These are phyloP conservation scores for Melampsora americana DNA, from an alignment of 1,284 basidiomycete genomes.

Conservation along the genomic window DNA sequence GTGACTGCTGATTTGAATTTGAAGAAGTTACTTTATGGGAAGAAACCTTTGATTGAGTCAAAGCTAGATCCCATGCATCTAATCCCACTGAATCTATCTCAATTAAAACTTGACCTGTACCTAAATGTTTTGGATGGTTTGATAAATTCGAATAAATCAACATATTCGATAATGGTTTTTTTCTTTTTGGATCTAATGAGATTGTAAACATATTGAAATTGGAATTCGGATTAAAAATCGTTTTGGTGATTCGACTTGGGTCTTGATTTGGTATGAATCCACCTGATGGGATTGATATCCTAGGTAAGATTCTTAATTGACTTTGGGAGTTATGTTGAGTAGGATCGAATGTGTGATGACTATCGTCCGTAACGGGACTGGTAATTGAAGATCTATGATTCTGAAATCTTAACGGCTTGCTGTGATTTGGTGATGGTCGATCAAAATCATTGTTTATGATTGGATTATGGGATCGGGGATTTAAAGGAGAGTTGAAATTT, in stretches of 20 bases:
- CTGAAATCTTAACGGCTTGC: no score
- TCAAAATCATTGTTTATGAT: no score
- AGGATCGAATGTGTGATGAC: no score
- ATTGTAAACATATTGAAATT: background rate
- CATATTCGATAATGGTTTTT: background rate
- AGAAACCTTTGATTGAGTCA: slow-evolving; percentile 9
- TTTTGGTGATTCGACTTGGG: background rate
- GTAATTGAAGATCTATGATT: no score
- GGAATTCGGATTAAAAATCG: background rate
- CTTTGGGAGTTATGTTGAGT: no score
- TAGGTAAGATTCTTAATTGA: background rate
- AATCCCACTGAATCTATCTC: slow-evolving; percentile 23
- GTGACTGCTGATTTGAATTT: background rate
- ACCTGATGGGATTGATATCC: background rate
- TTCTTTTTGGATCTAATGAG: background rate
- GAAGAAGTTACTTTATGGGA: background rate
- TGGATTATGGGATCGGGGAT: no score
- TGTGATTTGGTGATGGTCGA: no score
- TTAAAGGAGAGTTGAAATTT: no score
- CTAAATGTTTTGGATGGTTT: background rate
- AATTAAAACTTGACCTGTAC: slow-evolving; percentile 25
- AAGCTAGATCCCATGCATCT: slow-evolving; percentile 32
- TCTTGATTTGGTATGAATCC: background rate
- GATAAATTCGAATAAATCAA: background rate
- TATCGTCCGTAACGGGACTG: no score